Percentiles rank a stretch among this genome's conserved stretches.
Evolutionary conservation across 2,329 filamentous ascomycete species (phyloP).

Genomic region (Coniochaeta sp.): DNA sequence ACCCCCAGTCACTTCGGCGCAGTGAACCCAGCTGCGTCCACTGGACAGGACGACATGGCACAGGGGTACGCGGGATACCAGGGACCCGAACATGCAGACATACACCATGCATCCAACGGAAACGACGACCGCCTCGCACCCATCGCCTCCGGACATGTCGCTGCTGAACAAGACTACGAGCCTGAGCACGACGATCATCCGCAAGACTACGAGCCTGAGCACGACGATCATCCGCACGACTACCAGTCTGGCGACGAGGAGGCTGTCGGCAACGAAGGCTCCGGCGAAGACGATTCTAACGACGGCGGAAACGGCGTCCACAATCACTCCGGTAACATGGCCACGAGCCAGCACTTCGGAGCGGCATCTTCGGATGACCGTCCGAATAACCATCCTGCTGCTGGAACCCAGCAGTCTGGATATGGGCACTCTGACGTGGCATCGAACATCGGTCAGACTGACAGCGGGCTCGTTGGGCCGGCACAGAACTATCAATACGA

Average conservation of each 20-base stretch:
- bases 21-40: conserved; percentile 25
- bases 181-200: no score
- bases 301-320: no score
- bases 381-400: not conserved
- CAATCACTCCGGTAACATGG: no score
- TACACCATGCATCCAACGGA: not conserved
- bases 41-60: conserved; percentile 30
- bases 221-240: no score
- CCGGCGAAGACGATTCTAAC: no score
- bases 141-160: conserved; percentile 5
- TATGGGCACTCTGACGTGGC: not conserved
- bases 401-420: not conserved
- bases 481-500: not conserved
- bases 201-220: no score
- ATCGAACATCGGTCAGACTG: not conserved
- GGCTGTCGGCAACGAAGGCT: no score
- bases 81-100: not conserved
- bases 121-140: not conserved
- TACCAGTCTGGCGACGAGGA: no score
- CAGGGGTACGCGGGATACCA: no score
- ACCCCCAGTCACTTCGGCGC: no score
- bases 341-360: no score
- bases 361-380: not conserved
- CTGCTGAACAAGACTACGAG: conserved; percentile 5
- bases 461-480: not conserved